Conservation (phyloP, 345 rosid species). For the Geranium rotundifolium region DNA sequence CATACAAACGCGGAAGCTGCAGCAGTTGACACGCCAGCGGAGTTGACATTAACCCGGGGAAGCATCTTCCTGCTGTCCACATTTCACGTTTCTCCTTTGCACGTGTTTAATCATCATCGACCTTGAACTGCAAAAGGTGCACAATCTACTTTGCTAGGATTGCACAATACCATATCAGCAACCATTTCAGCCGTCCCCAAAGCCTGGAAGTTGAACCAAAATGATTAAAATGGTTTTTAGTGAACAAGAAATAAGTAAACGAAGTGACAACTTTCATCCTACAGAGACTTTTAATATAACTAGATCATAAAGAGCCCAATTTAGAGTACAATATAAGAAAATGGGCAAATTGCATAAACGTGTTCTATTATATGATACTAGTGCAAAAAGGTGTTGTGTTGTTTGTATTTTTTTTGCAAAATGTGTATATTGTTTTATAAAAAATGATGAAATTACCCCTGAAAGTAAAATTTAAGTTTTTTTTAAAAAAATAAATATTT, state of each 20-base stretch:
- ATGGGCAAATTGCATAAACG: too few species aligned
- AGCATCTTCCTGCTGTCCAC: background rate
- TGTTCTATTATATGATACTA: too few species aligned
- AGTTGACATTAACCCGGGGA: background rate
- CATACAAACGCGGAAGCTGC: background rate
- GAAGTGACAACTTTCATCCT: background rate
- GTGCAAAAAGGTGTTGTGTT: too few species aligned
- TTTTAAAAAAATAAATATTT: too few species aligned
- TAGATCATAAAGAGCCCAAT: background rate
- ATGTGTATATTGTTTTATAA: too few species aligned
- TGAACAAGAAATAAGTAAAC: background rate
- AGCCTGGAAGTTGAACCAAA: slow-evolving; percentile 44
- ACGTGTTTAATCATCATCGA: slow-evolving; percentile 17
- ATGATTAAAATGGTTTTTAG: background rate
- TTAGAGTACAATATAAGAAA: background rate
- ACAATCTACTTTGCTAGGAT: slow-evolving; percentile 32
- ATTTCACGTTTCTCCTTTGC: background rate
- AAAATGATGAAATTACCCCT: too few species aligned
- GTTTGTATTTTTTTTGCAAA: too few species aligned
- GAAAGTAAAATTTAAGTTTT: too few species aligned
- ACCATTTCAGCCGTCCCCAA: slow-evolving; percentile 87
- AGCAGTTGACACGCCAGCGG: background rate
- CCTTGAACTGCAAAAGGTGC: slow-evolving; percentile 43
- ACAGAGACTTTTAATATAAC: background rate
- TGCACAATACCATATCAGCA: slow-evolving; percentile 59